Percentiles rank a stretch among this genome's conserved stretches.
Evolutionary conservation across 1,284 basidiomycete species (phyloP).

Genomic region (Irpex lacteus): DNA sequence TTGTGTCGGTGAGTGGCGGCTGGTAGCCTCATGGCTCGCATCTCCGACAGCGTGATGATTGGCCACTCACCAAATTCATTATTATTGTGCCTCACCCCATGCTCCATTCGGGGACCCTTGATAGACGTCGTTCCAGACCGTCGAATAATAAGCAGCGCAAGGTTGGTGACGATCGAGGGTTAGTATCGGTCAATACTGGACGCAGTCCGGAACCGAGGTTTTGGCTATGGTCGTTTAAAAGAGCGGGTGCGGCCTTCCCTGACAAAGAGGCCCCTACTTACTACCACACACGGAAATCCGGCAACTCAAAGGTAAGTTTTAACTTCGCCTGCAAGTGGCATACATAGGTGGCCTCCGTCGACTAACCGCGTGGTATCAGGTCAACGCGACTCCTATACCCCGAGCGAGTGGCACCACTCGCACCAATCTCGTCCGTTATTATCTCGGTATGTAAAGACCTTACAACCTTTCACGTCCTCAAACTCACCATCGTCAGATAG

Average conservation of each 20-base stretch:
- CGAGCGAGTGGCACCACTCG: background rate
- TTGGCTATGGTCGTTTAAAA: background rate
- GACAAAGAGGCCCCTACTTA: background rate
- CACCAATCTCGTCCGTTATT: background rate
- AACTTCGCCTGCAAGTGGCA: no score
- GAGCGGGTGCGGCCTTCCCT: background rate
- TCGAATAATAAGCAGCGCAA: conserved; percentile 5
- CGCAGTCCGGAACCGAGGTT: conserved; percentile 10
- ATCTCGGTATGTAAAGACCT: background rate
- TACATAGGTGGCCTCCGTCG: background rate
- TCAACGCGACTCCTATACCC: background rate
- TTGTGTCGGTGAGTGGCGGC: conserved; percentile 8
- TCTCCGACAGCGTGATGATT: conserved; percentile 3
- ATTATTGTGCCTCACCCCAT: conserved; percentile 2
- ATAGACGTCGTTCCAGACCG: conserved; percentile 10
- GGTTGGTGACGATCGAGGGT: conserved; percentile 15
- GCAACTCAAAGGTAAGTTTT: background rate
- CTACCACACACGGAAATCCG: background rate
- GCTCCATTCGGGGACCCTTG: background rate
- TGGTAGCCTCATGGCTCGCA: conserved; percentile 15
- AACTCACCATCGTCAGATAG: background rate
- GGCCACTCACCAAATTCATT: background rate
- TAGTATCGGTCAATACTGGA: background rate
- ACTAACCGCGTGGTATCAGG: background rate
- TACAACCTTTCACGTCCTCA: background rate